Conservation (phyloP, 2,329 filamentous ascomycete species). For the Cadophora sp. region DNA sequence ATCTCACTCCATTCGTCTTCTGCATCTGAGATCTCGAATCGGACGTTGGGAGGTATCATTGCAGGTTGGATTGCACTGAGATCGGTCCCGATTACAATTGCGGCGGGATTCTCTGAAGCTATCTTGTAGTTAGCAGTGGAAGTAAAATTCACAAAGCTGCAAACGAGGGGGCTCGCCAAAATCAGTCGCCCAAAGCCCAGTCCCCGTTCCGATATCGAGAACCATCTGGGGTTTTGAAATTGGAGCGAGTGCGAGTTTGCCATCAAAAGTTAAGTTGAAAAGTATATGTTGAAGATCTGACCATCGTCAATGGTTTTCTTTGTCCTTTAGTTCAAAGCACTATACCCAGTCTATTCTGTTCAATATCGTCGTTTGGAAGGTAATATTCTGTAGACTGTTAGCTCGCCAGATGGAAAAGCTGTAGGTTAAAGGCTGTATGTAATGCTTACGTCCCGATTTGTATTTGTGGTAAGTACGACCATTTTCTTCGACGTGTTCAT, state of each 20-base stretch:
- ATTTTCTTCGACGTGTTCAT: constrained; percentile 18
- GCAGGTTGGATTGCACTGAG: constrained; percentile 44
- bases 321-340: background rate
- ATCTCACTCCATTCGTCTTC: constrained; percentile 21
- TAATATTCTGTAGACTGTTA: constrained; percentile 31
- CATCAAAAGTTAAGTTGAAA: constrained; percentile 32
- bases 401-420: background rate
- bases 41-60: constrained; percentile 44
- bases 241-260: constrained; percentile 36
- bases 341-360: constrained; percentile 32
- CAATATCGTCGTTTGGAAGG: constrained; percentile 33
- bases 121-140: constrained; percentile 27
- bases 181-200: constrained; percentile 51
- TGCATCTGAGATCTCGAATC: constrained; percentile 24
- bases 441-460: constrained; percentile 11
- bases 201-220: constrained; percentile 52
- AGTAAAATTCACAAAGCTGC: background rate
- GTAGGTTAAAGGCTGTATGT: background rate
- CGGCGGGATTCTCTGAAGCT: constrained; percentile 36
- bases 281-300: constrained; percentile 38
- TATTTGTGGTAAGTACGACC: constrained; percentile 21
- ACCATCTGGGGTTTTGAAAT: constrained; percentile 44
- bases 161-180: constrained; percentile 22
- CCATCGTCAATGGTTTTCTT: background rate
- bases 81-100: constrained; percentile 41